Base-by-base conservation (phyloP, 2,329 filamentous ascomycete genomes). In the Neopestalotiopsis sp. region DNA sequence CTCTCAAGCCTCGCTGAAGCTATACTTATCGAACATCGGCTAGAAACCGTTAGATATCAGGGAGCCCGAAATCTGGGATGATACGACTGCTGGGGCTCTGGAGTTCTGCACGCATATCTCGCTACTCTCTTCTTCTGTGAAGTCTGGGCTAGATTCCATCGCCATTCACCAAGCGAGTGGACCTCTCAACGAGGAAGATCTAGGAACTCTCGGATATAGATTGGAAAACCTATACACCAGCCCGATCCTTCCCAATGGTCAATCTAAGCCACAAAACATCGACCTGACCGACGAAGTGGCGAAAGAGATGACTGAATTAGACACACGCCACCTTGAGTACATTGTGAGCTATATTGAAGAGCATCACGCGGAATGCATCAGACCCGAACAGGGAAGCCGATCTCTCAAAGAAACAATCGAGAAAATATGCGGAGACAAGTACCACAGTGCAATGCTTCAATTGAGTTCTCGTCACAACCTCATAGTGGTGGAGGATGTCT, bases 61-160 rank as follows among this genome's bases (percentile, higher is more conserved):
- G 10, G 32, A 61, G 58, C 30, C 58, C 12, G 58, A 61, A 61
- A 14, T 61, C 17, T 7, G 14, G 28, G 58, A 61, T 20, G 28
- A 61, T 14, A 40, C 32, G 32, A 38, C 58, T 38, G 14, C 4
- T 4, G 58, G 32, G 7, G 32, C 17, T 20, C 58, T 61, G 5
- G 59, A 61, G 7, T 34, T 61, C 17, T 24, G 7, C 13, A 10
- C 30, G 2, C 28, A 61, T 20, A 14, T 61, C 10, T 38, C 30
- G 3, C 28, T 61, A 1, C 32, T 61, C 24, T 13, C 10, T 13
- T 4, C 1, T 0, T 4, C 4, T 24, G 1, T 61, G 5, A 14
- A 20, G 0, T 34, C 0, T 5, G 0, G 2, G 1, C 6, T 61
- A 2, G 59, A 24, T 13, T 20, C 14, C 4, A 1, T 61, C 1